phyloP scores from a whole-genome alignment of 179 eudicot species.

The Patellifolia procumbens region DNA sequence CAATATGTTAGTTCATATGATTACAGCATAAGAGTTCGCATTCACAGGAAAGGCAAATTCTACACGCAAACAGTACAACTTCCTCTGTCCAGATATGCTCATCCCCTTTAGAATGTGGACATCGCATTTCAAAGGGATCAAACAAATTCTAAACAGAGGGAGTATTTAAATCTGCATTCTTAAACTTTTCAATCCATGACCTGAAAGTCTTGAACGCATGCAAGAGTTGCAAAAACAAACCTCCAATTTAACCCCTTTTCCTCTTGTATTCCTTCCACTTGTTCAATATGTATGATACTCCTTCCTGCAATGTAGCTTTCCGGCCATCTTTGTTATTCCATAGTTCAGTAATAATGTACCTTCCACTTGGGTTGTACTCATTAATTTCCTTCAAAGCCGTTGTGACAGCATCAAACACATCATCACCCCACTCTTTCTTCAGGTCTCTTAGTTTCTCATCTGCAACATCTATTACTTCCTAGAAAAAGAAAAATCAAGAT shows the following conservation, averaged over 20 bases:
- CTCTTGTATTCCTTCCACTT: constrained; percentile 47
- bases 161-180: neutral
- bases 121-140: neutral
- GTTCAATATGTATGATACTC: constrained; percentile 44
- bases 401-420: constrained; percentile 43
- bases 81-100: neutral
- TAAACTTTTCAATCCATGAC: neutral
- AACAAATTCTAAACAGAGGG: neutral
- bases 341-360: constrained; percentile 49
- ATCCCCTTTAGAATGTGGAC: neutral
- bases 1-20: too few species aligned
- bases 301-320: constrained; percentile 55
- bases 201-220: neutral
- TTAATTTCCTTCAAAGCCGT: constrained; percentile 51
- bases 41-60: neutral
- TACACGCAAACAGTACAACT: neutral
- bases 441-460: constrained; percentile 47
- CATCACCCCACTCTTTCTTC: constrained; percentile 47
- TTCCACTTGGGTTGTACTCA: constrained; percentile 58
- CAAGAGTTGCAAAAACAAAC: constrained; percentile 20
- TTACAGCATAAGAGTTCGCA: neutral
- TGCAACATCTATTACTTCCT: constrained; percentile 43
- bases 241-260: constrained; percentile 30
- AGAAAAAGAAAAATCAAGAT: constrained; percentile 15
- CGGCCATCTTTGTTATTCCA: constrained; percentile 49